Evolutionary conservation across 805 yeast genomes (phyloP), one percentile per base, ranked within the genome.

Genomic region (Candida yuanshanica): DNA sequence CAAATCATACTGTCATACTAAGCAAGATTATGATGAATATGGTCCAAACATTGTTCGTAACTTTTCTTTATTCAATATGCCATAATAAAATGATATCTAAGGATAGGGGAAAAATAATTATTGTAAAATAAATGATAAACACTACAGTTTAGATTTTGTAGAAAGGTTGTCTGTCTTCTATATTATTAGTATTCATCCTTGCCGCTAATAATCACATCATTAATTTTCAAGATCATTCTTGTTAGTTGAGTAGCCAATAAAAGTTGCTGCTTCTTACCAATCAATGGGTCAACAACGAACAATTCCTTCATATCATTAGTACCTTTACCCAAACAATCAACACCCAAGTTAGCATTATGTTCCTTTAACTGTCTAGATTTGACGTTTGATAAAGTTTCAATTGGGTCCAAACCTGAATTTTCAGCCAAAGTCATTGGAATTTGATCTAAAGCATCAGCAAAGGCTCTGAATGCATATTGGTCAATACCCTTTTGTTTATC

Each of bases 41-140:
- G 99, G 99, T 25, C 99, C 99, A 43, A 86, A 85, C 56, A 93
- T 93, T 57, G 99, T 95, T 35, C 82, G 99, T 70, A 90, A 91
- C 75, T 93, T 93, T 63, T 88, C 96, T 37, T 72, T 93, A 49
- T 91, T 93, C 72, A 83, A 87, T 59, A 95, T 89, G 57, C 95
- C 95, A 68, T 83, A 38, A 47, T 14, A 3, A 27, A 27, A 25
- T n/a, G 32, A 18, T 7, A 24, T 13, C 14, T 4, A 17, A 21
- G 17, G 20, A 22, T 31, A 36, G 10, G 29, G 20, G 39, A 27
- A 33, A 13, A 33, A 18, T 31, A 31, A 31, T 23, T 23, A 23
- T n/a, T n/a, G n/a, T n/a, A n/a, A n/a, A 23, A 23, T 23, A 11
- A 31, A 11, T 5, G 34, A 31, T 18, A 31, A 17, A 18, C 20